Conservation (phyloP, 2,329 filamentous ascomycete species). For the Hypoxylon sp. region DNA sequence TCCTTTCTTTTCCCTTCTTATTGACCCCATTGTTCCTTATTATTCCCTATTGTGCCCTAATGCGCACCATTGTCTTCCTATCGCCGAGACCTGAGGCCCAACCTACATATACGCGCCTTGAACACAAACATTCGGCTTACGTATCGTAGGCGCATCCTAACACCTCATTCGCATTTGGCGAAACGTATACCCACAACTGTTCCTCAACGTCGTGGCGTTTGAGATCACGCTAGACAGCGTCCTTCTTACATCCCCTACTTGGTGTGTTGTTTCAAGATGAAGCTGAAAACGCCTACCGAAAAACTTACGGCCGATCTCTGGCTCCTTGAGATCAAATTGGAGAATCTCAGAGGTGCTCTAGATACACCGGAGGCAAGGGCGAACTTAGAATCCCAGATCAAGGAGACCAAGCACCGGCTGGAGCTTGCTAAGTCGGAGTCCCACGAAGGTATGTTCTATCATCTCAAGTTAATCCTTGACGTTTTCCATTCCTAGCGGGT, state of each 20-base stretch:
- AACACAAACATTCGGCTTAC: background rate
- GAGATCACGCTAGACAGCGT: background rate
- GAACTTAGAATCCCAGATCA: background rate
- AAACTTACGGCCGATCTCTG: background rate
- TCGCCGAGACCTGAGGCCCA: background rate
- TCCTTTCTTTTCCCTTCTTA: background rate
- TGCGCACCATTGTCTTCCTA: background rate
- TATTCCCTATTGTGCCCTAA: background rate
- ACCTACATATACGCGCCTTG: background rate
- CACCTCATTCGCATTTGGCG: background rate
- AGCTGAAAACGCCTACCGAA: background rate
- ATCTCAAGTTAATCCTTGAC: background rate
- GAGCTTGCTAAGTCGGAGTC: background rate
- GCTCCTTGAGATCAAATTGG: background rate
- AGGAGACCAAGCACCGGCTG: background rate
- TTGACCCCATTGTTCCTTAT: background rate
- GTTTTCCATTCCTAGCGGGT: background rate
- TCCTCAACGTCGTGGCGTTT: background rate
- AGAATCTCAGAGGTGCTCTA: background rate
- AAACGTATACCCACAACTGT: background rate
- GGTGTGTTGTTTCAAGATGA: background rate
- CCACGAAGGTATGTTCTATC: background rate
- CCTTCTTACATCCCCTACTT: background rate
- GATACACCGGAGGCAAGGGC: background rate
- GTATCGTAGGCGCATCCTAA: background rate